These are phyloP conservation scores for Vitis cinerea DNA, from an alignment of 164 flowering plant species.

Conservation along the genomic window DNA sequence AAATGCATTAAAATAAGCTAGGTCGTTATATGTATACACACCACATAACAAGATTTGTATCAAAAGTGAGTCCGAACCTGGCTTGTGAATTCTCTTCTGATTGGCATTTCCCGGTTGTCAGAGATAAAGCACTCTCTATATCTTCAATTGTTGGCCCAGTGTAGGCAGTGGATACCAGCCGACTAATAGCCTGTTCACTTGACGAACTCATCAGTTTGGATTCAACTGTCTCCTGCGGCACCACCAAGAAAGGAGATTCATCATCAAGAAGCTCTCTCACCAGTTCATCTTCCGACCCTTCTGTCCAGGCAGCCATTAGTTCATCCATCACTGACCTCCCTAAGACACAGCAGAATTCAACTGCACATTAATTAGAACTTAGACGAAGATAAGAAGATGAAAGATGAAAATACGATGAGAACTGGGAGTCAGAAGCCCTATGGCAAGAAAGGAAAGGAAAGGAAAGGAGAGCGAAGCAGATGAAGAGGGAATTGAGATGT, in stretches of 20 bases:
- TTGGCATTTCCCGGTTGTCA: conserved; percentile 14
- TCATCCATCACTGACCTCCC: conserved; percentile 27
- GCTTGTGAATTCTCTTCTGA: conserved; percentile 21
- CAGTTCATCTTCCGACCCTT: conserved; percentile 40
- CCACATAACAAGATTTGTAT: neutral
- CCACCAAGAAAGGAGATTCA: conserved; percentile 46
- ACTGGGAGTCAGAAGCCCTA: conserved; percentile 2
- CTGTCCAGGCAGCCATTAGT: conserved; percentile 22
- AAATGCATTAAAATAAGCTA: neutral
- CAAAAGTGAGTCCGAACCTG: conserved; percentile 29
- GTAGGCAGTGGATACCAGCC: conserved; percentile 29
- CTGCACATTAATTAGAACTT: conserved; percentile 1
- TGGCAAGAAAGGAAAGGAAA: neutral
- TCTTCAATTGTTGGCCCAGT: conserved; percentile 61
- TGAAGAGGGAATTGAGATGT: conserved; percentile 21
- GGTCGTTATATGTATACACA: neutral
- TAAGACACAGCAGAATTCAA: neutral
- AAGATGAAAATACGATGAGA: conserved; percentile 4
- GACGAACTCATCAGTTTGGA: conserved; percentile 8
- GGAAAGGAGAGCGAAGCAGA: conserved; percentile 25
- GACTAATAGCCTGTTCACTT: conserved; percentile 13
- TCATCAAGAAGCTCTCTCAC: conserved; percentile 61
- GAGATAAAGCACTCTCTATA: conserved; percentile 46
- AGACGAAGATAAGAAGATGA: conserved; percentile 7
- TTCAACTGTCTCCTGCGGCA: conserved; percentile 17